phyloP scores from a whole-genome alignment of 1,139 yeast genomes.

The Geotrichum candidum region DNA sequence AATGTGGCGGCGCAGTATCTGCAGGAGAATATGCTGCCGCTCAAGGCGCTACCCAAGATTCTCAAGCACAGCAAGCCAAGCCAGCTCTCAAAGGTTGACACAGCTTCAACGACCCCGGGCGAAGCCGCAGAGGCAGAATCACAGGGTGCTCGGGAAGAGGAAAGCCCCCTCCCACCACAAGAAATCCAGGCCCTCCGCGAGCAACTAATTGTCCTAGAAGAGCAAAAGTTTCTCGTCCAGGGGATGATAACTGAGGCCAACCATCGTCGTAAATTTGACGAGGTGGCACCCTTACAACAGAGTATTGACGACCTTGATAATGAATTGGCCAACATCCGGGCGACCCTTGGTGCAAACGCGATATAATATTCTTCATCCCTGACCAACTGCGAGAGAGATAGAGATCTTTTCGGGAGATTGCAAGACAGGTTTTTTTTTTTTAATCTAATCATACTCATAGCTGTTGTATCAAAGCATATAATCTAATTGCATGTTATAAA shows the following conservation, averaged over 20 bases:
- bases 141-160: slow-evolving; percentile 11
- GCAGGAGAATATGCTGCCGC: slow-evolving; percentile 50
- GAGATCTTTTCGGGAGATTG: too few relatives aligned
- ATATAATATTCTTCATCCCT: slow-evolving; percentile 30
- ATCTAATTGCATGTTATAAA: background rate
- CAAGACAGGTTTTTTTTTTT: background rate
- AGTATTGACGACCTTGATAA: slow-evolving; percentile 54
- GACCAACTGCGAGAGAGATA: background rate
- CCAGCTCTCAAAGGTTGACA: slow-evolving; percentile 10
- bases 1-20: slow-evolving; percentile 45
- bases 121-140: slow-evolving; percentile 5
- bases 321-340: slow-evolving; percentile 48
- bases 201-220: slow-evolving; percentile 78
- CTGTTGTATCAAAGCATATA: background rate
- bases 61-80: slow-evolving; percentile 30
- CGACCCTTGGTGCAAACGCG: slow-evolving; percentile 59
- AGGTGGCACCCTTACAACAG: slow-evolving; percentile 53
- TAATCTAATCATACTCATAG: background rate
- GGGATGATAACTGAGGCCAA: slow-evolving; percentile 58
- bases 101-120: background rate
- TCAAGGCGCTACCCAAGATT: slow-evolving; percentile 45
- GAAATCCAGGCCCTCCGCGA: slow-evolving; percentile 61
- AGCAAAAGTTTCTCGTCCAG: slow-evolving; percentile 68
- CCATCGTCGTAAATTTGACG: slow-evolving; percentile 69
- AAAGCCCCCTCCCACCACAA: slow-evolving; percentile 21